phyloP scores from a whole-genome alignment of 352 stramenopile species.

The Phytophthora meadii region DNA sequence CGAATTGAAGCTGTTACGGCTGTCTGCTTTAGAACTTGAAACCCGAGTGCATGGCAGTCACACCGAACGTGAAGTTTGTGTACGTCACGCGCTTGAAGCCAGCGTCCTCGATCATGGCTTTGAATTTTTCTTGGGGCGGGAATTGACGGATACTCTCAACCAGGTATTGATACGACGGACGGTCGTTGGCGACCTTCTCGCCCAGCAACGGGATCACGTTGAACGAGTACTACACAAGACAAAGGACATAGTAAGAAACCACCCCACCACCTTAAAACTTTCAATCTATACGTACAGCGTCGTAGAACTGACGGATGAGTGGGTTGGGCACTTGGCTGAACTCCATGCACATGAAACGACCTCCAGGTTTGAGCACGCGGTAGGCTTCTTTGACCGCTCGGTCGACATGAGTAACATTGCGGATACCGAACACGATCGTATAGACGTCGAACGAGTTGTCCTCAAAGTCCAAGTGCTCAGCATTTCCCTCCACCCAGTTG shows the following conservation, averaged over 20 bases:
- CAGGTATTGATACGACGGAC: slow-evolving; percentile 98
- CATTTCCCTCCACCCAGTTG: slow-evolving; percentile 95
- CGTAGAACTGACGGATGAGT: slow-evolving; percentile 94
- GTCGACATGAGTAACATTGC: slow-evolving; percentile 99
- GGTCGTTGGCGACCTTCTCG: slow-evolving; percentile 96
- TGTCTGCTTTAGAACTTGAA: slow-evolving; percentile 89
- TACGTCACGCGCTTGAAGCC: slow-evolving; percentile 95
- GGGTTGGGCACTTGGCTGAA: slow-evolving; percentile 96
- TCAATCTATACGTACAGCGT: slow-evolving; percentile 66
- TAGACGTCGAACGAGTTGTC: slow-evolving; percentile 98
- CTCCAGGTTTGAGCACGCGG: slow-evolving; percentile 95
- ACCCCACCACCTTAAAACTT: neutral
- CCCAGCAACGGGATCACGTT: slow-evolving; percentile 97
- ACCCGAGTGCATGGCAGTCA: slow-evolving; percentile 97
- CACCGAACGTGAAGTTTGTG: slow-evolving; percentile 97
- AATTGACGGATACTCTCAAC: slow-evolving; percentile 99
- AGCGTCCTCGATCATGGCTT: slow-evolving; percentile 93
- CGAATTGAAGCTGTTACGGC: slow-evolving; percentile 4
- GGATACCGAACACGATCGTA: slow-evolving; percentile 99
- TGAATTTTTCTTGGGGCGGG: slow-evolving; percentile 96
- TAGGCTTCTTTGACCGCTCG: slow-evolving; percentile 94
- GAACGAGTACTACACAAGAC: slow-evolving; percentile 93
- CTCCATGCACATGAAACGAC: slow-evolving; percentile 98
- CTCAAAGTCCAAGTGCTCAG: slow-evolving; percentile 95
- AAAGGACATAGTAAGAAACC: neutral